Conservation (phyloP, 345 rosid species). For the Boechera stricta region DNA sequence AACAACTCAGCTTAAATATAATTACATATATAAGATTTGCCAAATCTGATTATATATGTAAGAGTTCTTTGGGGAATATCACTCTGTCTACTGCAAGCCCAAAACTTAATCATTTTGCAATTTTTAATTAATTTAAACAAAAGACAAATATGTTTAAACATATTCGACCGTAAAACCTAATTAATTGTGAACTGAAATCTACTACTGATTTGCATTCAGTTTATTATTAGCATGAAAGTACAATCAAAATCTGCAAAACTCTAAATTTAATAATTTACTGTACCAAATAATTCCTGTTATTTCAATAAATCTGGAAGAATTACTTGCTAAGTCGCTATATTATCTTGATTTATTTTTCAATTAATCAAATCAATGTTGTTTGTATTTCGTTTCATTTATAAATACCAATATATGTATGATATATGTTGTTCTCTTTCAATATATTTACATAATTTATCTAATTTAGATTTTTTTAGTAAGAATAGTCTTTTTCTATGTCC, state of each 20-base stretch:
- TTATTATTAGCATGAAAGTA: slow-evolving; percentile 9
- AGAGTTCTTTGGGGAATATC: neutral
- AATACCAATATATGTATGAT: neutral
- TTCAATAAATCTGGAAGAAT: neutral
- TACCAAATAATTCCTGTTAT: neutral
- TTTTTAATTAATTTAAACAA: neutral
- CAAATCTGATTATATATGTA: slow-evolving; percentile 24
- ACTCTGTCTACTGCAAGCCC: neutral
- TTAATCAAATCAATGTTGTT: neutral
- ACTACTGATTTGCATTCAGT: neutral
- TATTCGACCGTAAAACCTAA: neutral
- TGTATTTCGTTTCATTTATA: neutral
- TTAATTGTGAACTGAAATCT: slow-evolving; percentile 14
- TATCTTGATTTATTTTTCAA: neutral
- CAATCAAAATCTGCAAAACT: neutral
- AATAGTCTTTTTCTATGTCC: neutral
- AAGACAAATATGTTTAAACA: neutral
- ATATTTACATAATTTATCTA: neutral
- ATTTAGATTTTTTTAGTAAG: neutral
- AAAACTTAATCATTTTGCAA: slow-evolving; percentile 7
- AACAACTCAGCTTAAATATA: slow-evolving; percentile 27
- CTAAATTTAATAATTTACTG: neutral
- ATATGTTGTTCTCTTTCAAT: neutral
- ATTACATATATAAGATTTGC: slow-evolving; percentile 13
- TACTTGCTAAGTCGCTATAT: neutral